Evolutionary conservation across 208 protist species (phyloP), one percentile per base, ranked within the genome.

Genomic region (Dictyostelium gargantuum): DNA sequence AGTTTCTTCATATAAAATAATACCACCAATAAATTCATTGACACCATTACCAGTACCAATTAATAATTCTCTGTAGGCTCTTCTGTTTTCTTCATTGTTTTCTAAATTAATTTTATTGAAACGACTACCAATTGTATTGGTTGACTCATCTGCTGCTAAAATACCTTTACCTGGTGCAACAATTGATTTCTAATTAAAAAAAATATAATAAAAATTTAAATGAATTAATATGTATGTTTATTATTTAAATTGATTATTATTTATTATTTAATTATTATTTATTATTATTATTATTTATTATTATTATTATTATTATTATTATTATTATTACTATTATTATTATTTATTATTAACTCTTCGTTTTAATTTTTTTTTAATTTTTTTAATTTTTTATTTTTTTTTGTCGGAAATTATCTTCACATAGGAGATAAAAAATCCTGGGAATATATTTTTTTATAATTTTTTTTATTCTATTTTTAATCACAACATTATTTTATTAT

Each of bases 1-100:
- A 9, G 98, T 99, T 95, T 99, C 98, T 70, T 99, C 98, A 94
- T 97, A 98, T 56, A 99, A 91, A 93, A 99, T 99, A 66, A 98
- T 98, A 91, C 98, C 98, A 92, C 96, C 95, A 95, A 99, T 98
- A 97, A 97, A 98, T 93, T 99, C 85, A 82, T 97, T 96, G 29
- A 98, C 81, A 54, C 38, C 92, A 54, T 56, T 77, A 19, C 82
- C 46, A 66, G 95, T 94, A 77, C 79, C 94, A 89, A 97, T 97
- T 66, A 98, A 96, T 52, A 99, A 95, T 75, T 98, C 96, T 84
- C 98, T 97, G 95, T 99, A 99, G 58, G 95, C 95, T 80, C 97
- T 97, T 91, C 98, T 97, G 96, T 99, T 98, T 58, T 97, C 95
- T 91, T 98, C 97, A 40, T 74, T 98, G 95, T 99, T 99, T 92